Conservation (phyloP, 345 rosid species). For the Salix caprea region DNA sequence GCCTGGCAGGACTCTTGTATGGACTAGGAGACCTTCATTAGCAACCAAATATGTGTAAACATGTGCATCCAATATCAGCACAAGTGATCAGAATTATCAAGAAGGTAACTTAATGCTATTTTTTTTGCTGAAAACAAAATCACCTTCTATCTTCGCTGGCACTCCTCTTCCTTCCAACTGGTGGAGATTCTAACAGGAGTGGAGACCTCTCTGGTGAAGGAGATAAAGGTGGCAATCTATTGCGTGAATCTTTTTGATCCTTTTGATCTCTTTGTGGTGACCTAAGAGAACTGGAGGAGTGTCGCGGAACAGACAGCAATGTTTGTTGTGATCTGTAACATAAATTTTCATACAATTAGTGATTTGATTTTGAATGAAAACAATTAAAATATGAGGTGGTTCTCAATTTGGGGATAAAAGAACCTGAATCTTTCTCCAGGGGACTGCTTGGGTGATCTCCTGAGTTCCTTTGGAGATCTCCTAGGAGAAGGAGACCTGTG, state of each 20-base stretch:
- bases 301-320: slow-evolving; percentile 17
- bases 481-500: slow-evolving; percentile 41
- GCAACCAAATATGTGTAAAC: background rate
- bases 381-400: background rate
- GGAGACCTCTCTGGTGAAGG: slow-evolving; percentile 32
- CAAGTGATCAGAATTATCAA: background rate
- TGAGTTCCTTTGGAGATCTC: slow-evolving; percentile 31
- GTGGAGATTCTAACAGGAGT: slow-evolving; percentile 18
- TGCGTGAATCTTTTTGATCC: slow-evolving; percentile 18
- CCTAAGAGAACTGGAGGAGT: slow-evolving; percentile 15
- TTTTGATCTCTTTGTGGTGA: slow-evolving; percentile 12
- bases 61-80: background rate
- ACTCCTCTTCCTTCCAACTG: slow-evolving; percentile 17
- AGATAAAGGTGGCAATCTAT: slow-evolving; percentile 17
- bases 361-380: background rate
- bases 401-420: background rate
- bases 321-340: slow-evolving; percentile 24
- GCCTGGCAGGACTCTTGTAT: slow-evolving; percentile 14
- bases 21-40: slow-evolving; percentile 5
- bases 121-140: background rate
- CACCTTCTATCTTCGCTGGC: slow-evolving; percentile 37
- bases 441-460: slow-evolving; percentile 41
- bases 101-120: background rate
- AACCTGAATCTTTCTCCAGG: slow-evolving; percentile 53
- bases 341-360: background rate